Conservation (phyloP, 148 eudicot species). For the Fallopia convolvulus region DNA sequence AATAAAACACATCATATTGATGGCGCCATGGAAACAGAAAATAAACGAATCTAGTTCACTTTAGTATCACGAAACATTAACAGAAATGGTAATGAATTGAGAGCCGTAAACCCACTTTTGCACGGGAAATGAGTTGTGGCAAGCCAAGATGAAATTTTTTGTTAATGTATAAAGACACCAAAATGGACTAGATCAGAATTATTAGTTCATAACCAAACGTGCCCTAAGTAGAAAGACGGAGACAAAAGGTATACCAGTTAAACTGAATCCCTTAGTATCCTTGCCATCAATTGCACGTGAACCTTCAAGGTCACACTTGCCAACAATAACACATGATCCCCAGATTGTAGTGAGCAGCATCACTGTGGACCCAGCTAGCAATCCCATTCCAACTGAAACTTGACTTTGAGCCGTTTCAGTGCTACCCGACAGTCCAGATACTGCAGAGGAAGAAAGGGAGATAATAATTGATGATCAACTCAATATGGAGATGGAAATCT, state of each 20-base stretch:
- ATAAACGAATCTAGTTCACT: too few relatives aligned
- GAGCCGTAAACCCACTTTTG: too few relatives aligned
- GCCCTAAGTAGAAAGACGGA: not conserved
- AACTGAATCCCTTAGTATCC: conserved; percentile 57
- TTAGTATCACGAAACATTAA: too few relatives aligned
- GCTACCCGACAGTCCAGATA: conserved; percentile 88
- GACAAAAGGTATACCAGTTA: conserved; percentile 33
- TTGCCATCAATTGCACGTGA: conserved; percentile 39
- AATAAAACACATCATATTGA: not conserved
- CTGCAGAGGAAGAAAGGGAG: conserved; percentile 24
- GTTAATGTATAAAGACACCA: too few relatives aligned
- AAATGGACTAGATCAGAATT: too few relatives aligned
- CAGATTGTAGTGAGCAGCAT: conserved; percentile 85
- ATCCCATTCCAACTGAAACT: conserved; percentile 95
- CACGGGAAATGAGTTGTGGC: too few relatives aligned
- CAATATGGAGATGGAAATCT: not conserved
- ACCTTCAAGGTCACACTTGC: conserved; percentile 68
- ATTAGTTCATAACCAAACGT: too few relatives aligned
- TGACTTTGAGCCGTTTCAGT: conserved; percentile 67
- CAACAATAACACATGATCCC: conserved; percentile 79
- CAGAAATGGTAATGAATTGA: too few relatives aligned
- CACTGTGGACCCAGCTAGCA: conserved; percentile 90
- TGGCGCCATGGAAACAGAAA: too few relatives aligned
- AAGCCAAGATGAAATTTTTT: too few relatives aligned
- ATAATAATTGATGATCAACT: not conserved